These are phyloP conservation scores for Hypoxylon crocopeplum DNA, from an alignment of 495 filamentous ascomycete species.

Conservation along the genomic window DNA sequence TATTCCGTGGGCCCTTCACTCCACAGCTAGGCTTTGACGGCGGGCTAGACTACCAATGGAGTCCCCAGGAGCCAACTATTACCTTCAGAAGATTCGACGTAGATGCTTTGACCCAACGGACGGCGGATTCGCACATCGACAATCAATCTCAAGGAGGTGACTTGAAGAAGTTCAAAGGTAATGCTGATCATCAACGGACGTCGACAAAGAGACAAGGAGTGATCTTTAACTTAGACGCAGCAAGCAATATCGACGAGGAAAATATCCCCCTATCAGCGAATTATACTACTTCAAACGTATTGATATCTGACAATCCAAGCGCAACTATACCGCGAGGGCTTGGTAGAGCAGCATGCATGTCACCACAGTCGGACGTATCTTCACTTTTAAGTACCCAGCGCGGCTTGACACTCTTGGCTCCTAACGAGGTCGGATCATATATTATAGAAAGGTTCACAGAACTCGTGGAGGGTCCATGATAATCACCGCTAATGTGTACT, in stretches of 20 bases:
- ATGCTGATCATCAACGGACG: neutral
- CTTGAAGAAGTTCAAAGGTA: neutral
- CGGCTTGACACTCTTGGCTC: neutral
- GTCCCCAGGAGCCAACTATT: constrained; percentile 11
- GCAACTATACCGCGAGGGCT: constrained; percentile 8
- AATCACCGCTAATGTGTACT: constrained; percentile 4
- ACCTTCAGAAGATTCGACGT: constrained; percentile 25
- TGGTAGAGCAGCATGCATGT: neutral
- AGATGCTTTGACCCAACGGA: constrained; percentile 3
- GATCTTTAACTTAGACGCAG: constrained; percentile 21
- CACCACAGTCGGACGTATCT: neutral
- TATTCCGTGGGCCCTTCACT: constrained; percentile 42
- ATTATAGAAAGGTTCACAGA: constrained; percentile 11
- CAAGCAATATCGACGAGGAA: neutral
- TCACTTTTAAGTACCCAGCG: neutral
- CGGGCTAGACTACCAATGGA: constrained; percentile 45
- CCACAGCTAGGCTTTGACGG: constrained; percentile 44
- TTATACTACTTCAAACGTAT: constrained; percentile 16
- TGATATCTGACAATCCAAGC: neutral
- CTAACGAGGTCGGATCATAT: neutral
- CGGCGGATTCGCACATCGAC: neutral
- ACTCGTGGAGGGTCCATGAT: neutral
- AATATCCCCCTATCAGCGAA: neutral
- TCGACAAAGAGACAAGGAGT: constrained; percentile 33
- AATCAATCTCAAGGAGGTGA: neutral